phyloP scores from a whole-genome alignment of 1,284 basidiomycete species.

The Dichomitus squalens region DNA sequence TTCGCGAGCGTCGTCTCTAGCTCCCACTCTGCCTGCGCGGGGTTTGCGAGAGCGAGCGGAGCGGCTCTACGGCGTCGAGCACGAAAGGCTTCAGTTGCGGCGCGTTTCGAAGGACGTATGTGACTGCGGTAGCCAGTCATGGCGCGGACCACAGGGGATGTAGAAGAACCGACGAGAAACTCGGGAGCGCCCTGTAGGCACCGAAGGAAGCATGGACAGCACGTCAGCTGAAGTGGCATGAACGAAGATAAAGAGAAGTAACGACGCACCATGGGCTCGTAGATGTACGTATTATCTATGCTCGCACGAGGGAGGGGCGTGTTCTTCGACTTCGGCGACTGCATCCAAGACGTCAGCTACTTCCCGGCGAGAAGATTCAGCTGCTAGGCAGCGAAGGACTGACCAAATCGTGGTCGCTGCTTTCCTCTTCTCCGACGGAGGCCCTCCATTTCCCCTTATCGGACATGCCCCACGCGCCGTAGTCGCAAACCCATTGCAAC shows the following conservation, averaged over 20 bases:
- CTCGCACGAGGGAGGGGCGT: background rate
- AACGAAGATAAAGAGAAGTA: background rate
- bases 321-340: background rate
- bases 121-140: constrained; percentile 20
- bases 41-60: constrained; percentile 21
- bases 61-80: constrained; percentile 18
- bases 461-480: constrained; percentile 27
- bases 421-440: constrained; percentile 14
- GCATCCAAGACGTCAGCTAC: constrained; percentile 2
- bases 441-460: constrained; percentile 30
- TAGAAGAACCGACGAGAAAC: constrained; percentile 28
- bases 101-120: background rate
- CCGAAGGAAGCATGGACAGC: background rate
- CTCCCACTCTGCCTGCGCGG: constrained; percentile 12
- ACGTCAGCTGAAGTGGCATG: background rate
- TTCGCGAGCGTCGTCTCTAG: constrained; percentile 4
- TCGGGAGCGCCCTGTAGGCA: constrained; percentile 24
- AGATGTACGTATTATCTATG: constrained; percentile 22
- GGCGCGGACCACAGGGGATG: constrained; percentile 21
- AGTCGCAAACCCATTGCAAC: constrained; percentile 27
- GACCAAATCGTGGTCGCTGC: constrained; percentile 8
- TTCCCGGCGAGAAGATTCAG: background rate
- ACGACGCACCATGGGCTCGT: constrained; percentile 24
- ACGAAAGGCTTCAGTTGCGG: background rate
- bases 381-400: constrained; percentile 1